Conservation (phyloP, 2,329 filamentous ascomycete genomes). For the Verticillium nubilum region DNA sequence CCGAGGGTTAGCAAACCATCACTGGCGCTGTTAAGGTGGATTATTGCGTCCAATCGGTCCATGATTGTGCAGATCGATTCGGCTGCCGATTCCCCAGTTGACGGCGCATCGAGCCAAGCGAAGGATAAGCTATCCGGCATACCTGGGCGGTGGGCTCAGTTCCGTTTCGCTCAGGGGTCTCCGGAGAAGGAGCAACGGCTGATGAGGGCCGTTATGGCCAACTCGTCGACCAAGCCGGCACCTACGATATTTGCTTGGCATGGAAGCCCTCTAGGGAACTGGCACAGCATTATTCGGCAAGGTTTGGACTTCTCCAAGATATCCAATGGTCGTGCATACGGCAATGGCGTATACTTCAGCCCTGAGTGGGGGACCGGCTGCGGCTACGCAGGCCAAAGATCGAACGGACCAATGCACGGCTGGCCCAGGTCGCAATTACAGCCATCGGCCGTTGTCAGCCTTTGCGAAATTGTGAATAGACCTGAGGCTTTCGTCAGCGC, state of each 20-base stretch:
- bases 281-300: constrained; percentile 84
- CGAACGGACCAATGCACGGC: not conserved
- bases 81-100: not conserved
- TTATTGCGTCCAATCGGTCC: constrained; percentile 83
- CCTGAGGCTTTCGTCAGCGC: constrained; percentile 53
- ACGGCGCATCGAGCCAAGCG: constrained; percentile 10
- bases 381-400: constrained; percentile 31
- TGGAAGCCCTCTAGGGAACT: constrained; percentile 70
- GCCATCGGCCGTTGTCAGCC: constrained; percentile 55
- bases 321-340: constrained; percentile 63
- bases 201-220: constrained; percentile 50
- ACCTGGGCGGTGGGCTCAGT: constrained; percentile 62
- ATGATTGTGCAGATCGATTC: constrained; percentile 72
- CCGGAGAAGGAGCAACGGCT: constrained; percentile 83
- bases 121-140: constrained; percentile 58
- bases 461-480: constrained; percentile 82
- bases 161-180: constrained; percentile 81
- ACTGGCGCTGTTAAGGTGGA: constrained; percentile 72
- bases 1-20: constrained; percentile 59
- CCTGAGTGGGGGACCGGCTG: constrained; percentile 50
- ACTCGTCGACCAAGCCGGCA: constrained; percentile 24
- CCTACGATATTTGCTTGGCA: constrained; percentile 86
- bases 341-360: constrained; percentile 80
- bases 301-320: constrained; percentile 67
- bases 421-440: constrained; percentile 67